Evolutionary conservation across 1,284 basidiomycete species (phyloP), one percentile per base, ranked within the genome.

Genomic region (Psilocybe mexicana): DNA sequence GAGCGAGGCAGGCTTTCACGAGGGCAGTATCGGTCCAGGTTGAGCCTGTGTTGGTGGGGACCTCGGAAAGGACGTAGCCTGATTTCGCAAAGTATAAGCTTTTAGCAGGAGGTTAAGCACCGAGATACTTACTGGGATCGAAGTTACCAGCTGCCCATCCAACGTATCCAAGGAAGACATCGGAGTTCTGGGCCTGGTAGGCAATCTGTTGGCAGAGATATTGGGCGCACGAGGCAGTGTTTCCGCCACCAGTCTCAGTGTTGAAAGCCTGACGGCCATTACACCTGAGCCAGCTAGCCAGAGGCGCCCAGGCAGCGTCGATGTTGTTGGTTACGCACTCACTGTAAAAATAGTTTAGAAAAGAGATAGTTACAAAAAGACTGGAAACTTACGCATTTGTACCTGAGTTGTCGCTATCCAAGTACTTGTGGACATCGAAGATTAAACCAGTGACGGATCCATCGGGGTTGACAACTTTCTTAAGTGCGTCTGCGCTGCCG

Each of bases 341-440:
- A 3, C 70, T 73, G 43, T 18, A 8, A 26, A 24, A 1, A 5
- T 49, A 44, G 53, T 47, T 12, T 69, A 54, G 10, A 44, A 11
- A 52, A 60, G 4, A 38, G 7, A 30, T 1, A 2, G 26, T 35
- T 1, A 46, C 33, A 35, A 28, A 24, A 25, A 14, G 7, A 45
- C 24, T 2, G 14, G 23, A 14, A 2, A 62, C 72, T 55, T 43
- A 79, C 81, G 69, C 54, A 57, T 74, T 65, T 11, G 72, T 74
- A 35, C 79, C 75, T 61, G 70, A 80, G 66, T 80, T 81, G 64
- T 85, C 83, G 33, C 68, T 73, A 67, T 87, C 86, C 55, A 86
- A 79, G 71, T 87, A 87, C 68, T 84, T 82, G 75, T 87, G 84
- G 0, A 86, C 84, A 64, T 86, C 84, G 63, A 86, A 81, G 58